These are phyloP conservation scores for Trematosphaeria pertusa DNA, from an alignment of 2,329 filamentous ascomycete genomes.

Conservation along the genomic window DNA sequence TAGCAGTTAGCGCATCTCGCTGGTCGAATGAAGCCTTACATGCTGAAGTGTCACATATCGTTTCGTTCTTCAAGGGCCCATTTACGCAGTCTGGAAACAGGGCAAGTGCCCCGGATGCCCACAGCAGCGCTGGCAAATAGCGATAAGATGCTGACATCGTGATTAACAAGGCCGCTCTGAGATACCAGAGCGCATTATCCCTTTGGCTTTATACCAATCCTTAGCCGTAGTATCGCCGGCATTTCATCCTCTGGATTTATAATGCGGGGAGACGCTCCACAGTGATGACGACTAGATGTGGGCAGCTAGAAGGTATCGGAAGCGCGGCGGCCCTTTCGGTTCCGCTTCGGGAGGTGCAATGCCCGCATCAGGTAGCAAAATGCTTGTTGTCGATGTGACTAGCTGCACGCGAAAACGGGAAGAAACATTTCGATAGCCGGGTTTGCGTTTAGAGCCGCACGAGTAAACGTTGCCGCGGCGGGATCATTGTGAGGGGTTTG, in stretches of 20 bases:
- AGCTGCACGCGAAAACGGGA: too few species aligned
- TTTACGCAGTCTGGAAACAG: conserved; percentile 60
- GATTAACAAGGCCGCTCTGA: background rate
- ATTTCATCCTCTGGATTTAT: conserved; percentile 1
- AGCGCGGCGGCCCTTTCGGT: too few species aligned
- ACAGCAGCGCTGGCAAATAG: conserved; percentile 11
- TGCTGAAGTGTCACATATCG: conserved; percentile 59
- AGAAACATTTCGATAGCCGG: conserved; percentile 4
- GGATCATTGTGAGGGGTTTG: conserved; percentile 20
- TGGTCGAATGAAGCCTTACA: too few species aligned
- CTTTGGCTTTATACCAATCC: conserved; percentile 19
- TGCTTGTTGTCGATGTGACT: too few species aligned
- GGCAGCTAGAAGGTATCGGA: background rate
- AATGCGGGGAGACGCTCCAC: conserved; percentile 12
- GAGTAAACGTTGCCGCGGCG: background rate
- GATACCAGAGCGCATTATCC: background rate
- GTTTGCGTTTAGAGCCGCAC: conserved; percentile 26
- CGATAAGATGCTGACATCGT: conserved; percentile 4
- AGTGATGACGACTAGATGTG: conserved; percentile 20
- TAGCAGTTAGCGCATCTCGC: background rate
- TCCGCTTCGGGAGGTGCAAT: background rate
- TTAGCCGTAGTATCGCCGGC: conserved; percentile 22
- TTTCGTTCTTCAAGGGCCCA: conserved; percentile 58
- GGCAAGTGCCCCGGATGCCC: conserved; percentile 23
- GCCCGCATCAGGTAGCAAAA: background rate